Evolutionary conservation across 2,329 filamentous ascomycete species (phyloP).

Genomic region (Hymenoscyphus infarciens): DNA sequence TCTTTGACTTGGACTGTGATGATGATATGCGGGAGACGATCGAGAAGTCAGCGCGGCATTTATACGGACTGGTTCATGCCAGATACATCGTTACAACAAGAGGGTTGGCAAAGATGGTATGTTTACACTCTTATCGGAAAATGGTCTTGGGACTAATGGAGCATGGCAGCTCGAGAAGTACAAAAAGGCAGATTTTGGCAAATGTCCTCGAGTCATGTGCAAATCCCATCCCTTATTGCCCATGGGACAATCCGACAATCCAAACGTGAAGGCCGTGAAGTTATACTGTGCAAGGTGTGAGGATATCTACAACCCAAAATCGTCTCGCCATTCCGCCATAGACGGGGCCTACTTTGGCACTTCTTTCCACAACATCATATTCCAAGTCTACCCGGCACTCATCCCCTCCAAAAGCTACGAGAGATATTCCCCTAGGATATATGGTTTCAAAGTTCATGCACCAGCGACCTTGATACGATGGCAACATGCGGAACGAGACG

Average conservation of each 20-base stretch:
- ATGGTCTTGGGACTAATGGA: conserved; percentile 19
- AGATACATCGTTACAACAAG: conserved; percentile 95
- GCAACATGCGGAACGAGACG: conserved; percentile 78
- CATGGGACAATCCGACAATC: conserved; percentile 87
- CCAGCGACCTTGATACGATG: conserved; percentile 83
- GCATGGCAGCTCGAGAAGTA: conserved; percentile 84
- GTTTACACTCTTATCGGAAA: conserved; percentile 24
- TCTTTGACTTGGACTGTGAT: conserved; percentile 97
- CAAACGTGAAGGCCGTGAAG: conserved; percentile 87
- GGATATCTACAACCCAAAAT: conserved; percentile 98
- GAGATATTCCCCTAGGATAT: conserved; percentile 85
- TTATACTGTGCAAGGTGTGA: conserved; percentile 97
- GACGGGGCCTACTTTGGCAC: conserved; percentile 98
- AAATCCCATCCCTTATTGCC: conserved; percentile 89
- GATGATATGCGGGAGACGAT: conserved; percentile 98
- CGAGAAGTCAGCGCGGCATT: conserved; percentile 91
- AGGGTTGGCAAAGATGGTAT: conserved; percentile 92
- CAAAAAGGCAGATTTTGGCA: conserved; percentile 96
- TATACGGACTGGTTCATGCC: conserved; percentile 94
- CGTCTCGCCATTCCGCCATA: conserved; percentile 88
- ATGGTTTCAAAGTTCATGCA: conserved; percentile 93
- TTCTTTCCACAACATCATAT: conserved; percentile 98
- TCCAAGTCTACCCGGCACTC: conserved; percentile 93
- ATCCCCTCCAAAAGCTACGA: conserved; percentile 81
- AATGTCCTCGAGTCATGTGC: conserved; percentile 95